Conservation (phyloP, 2,329 filamentous ascomycete species). For the Domatiomyces globalis region DNA sequence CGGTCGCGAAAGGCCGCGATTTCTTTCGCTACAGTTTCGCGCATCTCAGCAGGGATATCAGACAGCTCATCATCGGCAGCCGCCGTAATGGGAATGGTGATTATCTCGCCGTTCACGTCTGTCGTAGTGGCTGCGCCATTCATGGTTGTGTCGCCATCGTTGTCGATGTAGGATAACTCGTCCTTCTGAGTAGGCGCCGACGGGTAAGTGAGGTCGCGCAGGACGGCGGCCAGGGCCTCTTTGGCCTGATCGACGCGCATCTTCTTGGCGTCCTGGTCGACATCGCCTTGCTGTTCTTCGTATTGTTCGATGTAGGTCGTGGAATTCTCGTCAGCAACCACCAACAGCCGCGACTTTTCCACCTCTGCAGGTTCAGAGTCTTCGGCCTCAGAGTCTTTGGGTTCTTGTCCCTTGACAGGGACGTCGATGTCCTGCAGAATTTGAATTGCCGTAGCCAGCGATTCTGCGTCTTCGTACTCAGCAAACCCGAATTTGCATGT, state of each 20-base stretch:
- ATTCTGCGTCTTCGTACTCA: conserved; percentile 83
- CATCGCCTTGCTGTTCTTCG: conserved; percentile 51
- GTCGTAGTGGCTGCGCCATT: conserved; percentile 37
- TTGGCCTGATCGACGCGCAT: conserved; percentile 57
- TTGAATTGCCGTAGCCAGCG: conserved; percentile 70
- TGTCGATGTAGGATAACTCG: conserved; percentile 38
- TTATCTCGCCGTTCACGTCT: conserved; percentile 45
- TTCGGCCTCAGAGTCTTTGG: conserved; percentile 25
- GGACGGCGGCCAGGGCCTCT: conserved; percentile 50
- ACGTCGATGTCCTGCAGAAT: conserved; percentile 70
- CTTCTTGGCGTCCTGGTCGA: conserved; percentile 47
- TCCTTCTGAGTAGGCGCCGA: conserved; percentile 33
- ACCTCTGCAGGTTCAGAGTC: conserved; percentile 21
- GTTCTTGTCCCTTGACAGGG: conserved; percentile 59
- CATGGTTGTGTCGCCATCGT: conserved; percentile 57
- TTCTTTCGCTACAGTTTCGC: conserved; percentile 83
- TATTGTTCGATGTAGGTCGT: conserved; percentile 75
- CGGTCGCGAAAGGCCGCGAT: conserved; percentile 89
- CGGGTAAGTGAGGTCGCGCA: conserved; percentile 62
- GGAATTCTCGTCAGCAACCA: conserved; percentile 70
- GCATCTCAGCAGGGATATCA: conserved; percentile 91
- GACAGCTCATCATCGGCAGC: conserved; percentile 75
- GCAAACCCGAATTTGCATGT: conserved; percentile 85
- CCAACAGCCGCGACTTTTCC: conserved; percentile 52
- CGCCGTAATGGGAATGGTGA: conserved; percentile 66